Evolutionary conservation across 169 alveolate species (phyloP).

Genomic region (Cryptosporidium baileyi): DNA sequence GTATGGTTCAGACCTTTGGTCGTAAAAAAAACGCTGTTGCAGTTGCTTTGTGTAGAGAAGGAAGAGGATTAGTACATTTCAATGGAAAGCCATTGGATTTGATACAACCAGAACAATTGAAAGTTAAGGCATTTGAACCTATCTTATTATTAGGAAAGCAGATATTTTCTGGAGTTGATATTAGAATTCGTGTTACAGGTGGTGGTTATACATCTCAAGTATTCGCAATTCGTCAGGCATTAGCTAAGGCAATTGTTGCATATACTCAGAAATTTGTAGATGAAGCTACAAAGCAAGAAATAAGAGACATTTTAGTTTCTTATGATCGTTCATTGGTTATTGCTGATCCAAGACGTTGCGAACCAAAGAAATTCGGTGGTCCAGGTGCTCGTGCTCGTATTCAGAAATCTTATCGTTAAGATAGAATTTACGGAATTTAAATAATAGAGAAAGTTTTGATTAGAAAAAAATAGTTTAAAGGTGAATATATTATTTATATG

Average conservation of each 20-base stretch:
- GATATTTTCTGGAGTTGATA: constrained; percentile 90
- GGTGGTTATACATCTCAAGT: constrained; percentile 98
- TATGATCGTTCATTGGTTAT: constrained; percentile 98
- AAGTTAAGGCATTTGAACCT: constrained; percentile 97
- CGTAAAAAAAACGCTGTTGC: constrained; percentile 98
- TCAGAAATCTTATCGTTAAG: constrained; percentile 98
- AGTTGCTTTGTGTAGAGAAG: constrained; percentile 93
- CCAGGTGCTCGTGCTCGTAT: constrained; percentile 98
- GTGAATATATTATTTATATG: no score
- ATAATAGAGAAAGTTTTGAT: background rate
- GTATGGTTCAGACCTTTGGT: constrained; percentile 96
- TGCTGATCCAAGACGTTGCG: constrained; percentile 99
- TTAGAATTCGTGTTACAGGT: constrained; percentile 98
- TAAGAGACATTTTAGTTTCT: constrained; percentile 93
- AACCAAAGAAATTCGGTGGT: constrained; percentile 99
- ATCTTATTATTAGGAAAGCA: constrained; percentile 94
- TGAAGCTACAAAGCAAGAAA: constrained; percentile 92
- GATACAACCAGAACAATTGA: constrained; percentile 92
- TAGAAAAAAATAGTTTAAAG: background rate
- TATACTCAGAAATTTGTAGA: constrained; percentile 95
- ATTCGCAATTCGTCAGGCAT: constrained; percentile 96
- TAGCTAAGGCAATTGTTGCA: constrained; percentile 98
- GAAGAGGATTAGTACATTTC: constrained; percentile 94
- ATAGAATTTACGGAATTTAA: background rate
- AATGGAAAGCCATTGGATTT: constrained; percentile 95